Evolutionary conservation across 352 stramenopile genomes (phyloP), one percentile per base, ranked within the genome.

Genomic region (Phytophthora pinifolia): DNA sequence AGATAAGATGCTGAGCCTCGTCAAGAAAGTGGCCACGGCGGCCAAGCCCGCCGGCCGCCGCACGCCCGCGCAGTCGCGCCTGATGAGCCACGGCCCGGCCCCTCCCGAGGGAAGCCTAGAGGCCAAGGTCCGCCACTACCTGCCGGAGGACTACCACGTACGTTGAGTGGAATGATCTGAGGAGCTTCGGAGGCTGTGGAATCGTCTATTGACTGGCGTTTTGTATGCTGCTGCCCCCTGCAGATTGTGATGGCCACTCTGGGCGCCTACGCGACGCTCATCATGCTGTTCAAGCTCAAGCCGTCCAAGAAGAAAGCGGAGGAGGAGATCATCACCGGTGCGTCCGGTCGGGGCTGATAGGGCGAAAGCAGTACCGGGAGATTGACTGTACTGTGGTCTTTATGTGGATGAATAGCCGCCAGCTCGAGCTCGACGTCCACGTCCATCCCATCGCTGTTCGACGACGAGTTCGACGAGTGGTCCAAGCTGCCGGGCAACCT

Each of bases 71-170:
- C 79, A 87, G 66, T 73, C 73, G 44, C 83, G 83, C 51, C 60
- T 88, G 48, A 92, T 93, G 85, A 86, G 77, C 54, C 77, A 88
- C 60, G 79, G 71, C 47, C 58, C 79, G 54, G 52, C 85, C 65
- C 43, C 73, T 77, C 36, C 76, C 56, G 41, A 92, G 74, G 58
- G 85, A 41, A 71, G 83, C 37, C 79, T 94, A 22, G 85, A 94
- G 74, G 85, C 83, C 54, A 88, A 90, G 67, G 83, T 94, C 62
- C 85, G 85, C 76, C 74, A 79, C 39, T 82, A 89, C 52, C 73
- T 94, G 56, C 85, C 85, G 33, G 48, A 94, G 58, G 81, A 94
- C 70, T 89, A 94, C 75, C 80, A 94, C 68, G 85, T 94, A 72
- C 59, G 74, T 54, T 1, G 1, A 35, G 18, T 20, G n/a, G 35